These are phyloP conservation scores for Melocanna baccifera DNA, from an alignment of 176 grass and related monocot species.

Conservation along the genomic window DNA sequence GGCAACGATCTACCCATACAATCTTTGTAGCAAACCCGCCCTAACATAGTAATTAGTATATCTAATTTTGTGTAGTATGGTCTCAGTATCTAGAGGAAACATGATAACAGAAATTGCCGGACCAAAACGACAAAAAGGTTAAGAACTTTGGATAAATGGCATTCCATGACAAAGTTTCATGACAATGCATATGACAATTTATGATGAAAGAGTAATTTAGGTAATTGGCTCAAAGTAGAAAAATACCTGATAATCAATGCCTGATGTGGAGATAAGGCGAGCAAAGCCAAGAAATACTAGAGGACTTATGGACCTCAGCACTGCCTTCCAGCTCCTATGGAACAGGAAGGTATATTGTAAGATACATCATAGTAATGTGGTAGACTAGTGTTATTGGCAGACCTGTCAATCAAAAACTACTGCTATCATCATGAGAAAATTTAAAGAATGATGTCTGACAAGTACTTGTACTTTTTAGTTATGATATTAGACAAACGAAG, in stretches of 20 bases:
- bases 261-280: constrained; percentile 79
- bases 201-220: constrained; percentile 13
- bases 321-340: constrained; percentile 58
- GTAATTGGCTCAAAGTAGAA: constrained; percentile 17
- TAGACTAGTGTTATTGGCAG: neutral
- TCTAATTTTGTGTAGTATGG: neutral
- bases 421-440: neutral
- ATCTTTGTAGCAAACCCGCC: no score
- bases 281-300: constrained; percentile 82
- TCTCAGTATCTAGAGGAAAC: constrained; percentile 3
- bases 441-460: neutral
- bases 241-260: constrained; percentile 92
- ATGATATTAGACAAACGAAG: constrained; percentile 12
- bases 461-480: neutral
- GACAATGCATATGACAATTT: constrained; percentile 3
- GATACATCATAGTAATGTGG: constrained; percentile 6
- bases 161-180: neutral
- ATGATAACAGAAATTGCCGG: neutral
- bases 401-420: constrained; percentile 1
- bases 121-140: neutral
- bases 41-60: neutral
- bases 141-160: constrained; percentile 3
- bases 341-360: constrained; percentile 34
- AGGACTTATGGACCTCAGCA: constrained; percentile 68
- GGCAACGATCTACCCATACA: no score